These are phyloP conservation scores for Penicillium herquei DNA, from an alignment of 495 filamentous ascomycete genomes.

Conservation along the genomic window DNA sequence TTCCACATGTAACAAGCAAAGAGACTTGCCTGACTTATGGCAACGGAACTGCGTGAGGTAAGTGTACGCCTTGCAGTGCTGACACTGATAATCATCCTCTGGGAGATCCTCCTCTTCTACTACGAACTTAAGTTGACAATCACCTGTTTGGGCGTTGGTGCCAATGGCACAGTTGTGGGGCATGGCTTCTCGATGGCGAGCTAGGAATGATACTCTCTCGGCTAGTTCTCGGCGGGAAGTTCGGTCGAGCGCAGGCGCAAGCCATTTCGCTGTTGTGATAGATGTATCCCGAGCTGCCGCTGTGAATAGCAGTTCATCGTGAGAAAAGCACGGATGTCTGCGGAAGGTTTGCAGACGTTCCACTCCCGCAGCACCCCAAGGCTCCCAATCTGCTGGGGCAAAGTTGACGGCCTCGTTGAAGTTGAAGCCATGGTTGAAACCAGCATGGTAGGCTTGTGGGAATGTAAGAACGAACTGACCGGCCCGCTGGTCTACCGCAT, in stretches of 20 bases:
- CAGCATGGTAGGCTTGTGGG: constrained; percentile 87
- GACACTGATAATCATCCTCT: constrained; percentile 88
- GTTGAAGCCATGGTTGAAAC: constrained; percentile 97
- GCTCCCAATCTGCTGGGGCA: constrained; percentile 95
- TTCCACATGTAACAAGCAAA: constrained; percentile 79
- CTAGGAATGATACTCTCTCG: constrained; percentile 65
- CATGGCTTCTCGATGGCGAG: constrained; percentile 57
- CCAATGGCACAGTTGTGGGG: constrained; percentile 48
- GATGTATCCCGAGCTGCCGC: constrained; percentile 75
- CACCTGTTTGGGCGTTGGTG: constrained; percentile 26
- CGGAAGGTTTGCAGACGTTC: constrained; percentile 84
- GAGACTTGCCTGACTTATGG: constrained; percentile 67
- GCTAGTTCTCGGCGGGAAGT: constrained; percentile 69
- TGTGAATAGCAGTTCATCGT: constrained; percentile 93
- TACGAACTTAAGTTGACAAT: constrained; percentile 43
- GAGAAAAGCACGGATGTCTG: constrained; percentile 92
- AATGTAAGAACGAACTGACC: constrained; percentile 97
- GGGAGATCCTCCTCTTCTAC: constrained; percentile 71
- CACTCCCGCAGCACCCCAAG: constrained; percentile 82
- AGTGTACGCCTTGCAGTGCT: constrained; percentile 86
- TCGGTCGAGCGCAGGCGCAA: constrained; percentile 80
- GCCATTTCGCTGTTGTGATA: constrained; percentile 93
- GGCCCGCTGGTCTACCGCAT: constrained; percentile 88
- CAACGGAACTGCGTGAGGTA: constrained; percentile 92
- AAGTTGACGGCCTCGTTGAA: constrained; percentile 99